These are phyloP conservation scores for Micractinium sp. DNA, from an alignment of 139 green algal genomes.

Conservation along the genomic window DNA sequence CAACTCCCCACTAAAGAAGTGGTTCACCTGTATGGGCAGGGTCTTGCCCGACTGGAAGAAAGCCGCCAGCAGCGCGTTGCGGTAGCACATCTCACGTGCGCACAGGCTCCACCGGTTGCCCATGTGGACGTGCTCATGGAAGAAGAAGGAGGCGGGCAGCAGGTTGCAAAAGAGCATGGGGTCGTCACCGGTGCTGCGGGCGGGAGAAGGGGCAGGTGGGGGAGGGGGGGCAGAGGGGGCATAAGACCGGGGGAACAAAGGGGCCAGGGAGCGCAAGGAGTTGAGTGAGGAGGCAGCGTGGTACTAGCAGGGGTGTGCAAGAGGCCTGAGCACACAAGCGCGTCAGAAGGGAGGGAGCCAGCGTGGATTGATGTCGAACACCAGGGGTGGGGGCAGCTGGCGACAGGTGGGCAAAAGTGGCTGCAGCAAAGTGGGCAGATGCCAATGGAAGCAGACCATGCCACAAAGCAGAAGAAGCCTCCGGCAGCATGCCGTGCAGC, in stretches of 20 bases:
- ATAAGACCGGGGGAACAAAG: neutral
- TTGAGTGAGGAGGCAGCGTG: no score
- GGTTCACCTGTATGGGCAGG: constrained; percentile 69
- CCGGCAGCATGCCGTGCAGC: neutral
- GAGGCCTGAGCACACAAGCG: no score
- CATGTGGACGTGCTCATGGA: constrained; percentile 66
- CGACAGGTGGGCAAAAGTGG: no score
- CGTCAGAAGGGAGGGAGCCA: neutral
- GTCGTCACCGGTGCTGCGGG: constrained; percentile 88
- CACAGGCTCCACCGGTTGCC: constrained; percentile 85
- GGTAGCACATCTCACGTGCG: constrained; percentile 87
- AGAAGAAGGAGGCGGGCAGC: constrained; percentile 79
- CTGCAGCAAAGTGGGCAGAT: no score
- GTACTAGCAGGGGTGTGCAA: neutral
- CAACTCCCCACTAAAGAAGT: neutral
- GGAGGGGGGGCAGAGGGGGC: neutral
- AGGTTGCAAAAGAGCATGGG: constrained; percentile 76
- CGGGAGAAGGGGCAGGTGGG: neutral
- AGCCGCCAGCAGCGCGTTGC: constrained; percentile 69
- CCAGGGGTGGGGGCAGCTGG: no score
- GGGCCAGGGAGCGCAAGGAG: neutral
- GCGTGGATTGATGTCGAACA: neutral
- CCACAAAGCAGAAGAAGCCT: no score
- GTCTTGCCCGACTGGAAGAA: constrained; percentile 91
- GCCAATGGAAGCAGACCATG: no score